A percentile compares a stretch with the other conserved stretches of the same genome.
These are phyloP conservation scores for Neopestalotiopsis sp. DNA, from an alignment of 2,329 filamentous ascomycete species.

Conservation along the genomic window DNA sequence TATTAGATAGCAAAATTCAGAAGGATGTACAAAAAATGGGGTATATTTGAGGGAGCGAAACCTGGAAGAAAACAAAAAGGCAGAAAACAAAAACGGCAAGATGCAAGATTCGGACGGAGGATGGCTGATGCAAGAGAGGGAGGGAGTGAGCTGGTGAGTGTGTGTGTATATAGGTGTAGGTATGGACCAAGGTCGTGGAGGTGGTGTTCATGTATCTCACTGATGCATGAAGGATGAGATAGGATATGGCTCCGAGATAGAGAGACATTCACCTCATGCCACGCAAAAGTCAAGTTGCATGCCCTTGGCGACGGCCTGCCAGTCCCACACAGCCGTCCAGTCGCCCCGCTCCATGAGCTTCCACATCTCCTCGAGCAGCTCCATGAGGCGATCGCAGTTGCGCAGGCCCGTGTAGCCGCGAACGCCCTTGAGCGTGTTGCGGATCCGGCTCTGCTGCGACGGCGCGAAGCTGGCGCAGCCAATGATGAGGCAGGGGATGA, in stretches of 20 bases:
- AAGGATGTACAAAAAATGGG: neutral
- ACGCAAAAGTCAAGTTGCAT: slow-evolving; percentile 64
- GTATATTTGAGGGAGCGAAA: neutral
- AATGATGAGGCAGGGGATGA: slow-evolving; percentile 66
- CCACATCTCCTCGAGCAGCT: slow-evolving; percentile 66
- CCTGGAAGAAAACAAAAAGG: neutral
- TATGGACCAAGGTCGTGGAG: neutral
- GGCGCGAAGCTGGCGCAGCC: slow-evolving; percentile 64
- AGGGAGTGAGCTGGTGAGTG: neutral
- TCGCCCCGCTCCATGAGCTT: slow-evolving; percentile 62
- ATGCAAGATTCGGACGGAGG: neutral
- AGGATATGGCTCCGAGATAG: neutral
- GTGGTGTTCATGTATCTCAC: neutral
- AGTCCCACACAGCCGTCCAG: slow-evolving; percentile 67
- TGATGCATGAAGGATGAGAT: no score
- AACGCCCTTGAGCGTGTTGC: slow-evolving; percentile 54
- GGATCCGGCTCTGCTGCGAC: slow-evolving; percentile 57
- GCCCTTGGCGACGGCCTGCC: slow-evolving; percentile 60
- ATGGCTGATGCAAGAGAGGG: neutral
- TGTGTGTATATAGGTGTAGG: neutral
- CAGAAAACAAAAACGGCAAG: neutral
- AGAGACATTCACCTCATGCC: slow-evolving; percentile 29
- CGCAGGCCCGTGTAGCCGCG: slow-evolving; percentile 65
- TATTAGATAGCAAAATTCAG: neutral
- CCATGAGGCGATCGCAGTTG: slow-evolving; percentile 59